A percentile compares a stretch with the other conserved stretches of the same genome.
phyloP scores from a whole-genome alignment of 2,329 filamentous ascomycete genomes.

The Furcasterigmium sp. region DNA sequence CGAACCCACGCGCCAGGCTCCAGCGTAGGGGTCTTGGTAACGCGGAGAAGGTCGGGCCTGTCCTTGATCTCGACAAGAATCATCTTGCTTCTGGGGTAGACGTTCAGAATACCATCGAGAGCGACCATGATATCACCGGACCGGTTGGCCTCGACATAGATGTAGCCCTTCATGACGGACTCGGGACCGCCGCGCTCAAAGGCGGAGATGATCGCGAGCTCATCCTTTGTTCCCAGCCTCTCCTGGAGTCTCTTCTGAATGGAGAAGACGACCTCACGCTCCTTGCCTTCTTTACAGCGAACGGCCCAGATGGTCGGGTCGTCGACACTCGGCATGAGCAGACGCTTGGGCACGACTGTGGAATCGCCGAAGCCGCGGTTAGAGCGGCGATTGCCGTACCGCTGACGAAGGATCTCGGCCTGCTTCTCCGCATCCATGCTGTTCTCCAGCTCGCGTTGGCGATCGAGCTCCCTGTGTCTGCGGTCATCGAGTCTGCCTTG shows the following conservation, averaged over 20 bases:
- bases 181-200: slow-evolving; percentile 81
- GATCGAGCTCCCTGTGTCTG: slow-evolving; percentile 89
- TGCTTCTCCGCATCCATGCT: slow-evolving; percentile 92
- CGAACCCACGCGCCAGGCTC: slow-evolving; percentile 90
- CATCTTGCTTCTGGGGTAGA: slow-evolving; percentile 84
- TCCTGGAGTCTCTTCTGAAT: slow-evolving; percentile 89
- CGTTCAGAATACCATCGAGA: slow-evolving; percentile 78
- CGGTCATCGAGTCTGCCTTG: slow-evolving; percentile 81
- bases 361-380: slow-evolving; percentile 62
- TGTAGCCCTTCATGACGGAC: slow-evolving; percentile 82
- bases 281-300: slow-evolving; percentile 90
- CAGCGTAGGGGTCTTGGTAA: slow-evolving; percentile 78
- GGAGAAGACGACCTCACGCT: slow-evolving; percentile 81
- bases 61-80: slow-evolving; percentile 92
- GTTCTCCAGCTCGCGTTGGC: slow-evolving; percentile 79
- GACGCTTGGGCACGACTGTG: slow-evolving; percentile 73
- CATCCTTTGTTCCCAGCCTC: slow-evolving; percentile 68
- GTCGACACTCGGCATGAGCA: slow-evolving; percentile 87
- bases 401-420: slow-evolving; percentile 78
- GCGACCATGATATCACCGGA: slow-evolving; percentile 82
- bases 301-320: slow-evolving; percentile 96
- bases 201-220: slow-evolving; percentile 78
- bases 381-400: slow-evolving; percentile 75
- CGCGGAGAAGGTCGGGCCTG: slow-evolving; percentile 91
- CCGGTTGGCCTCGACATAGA: slow-evolving; percentile 89